phyloP scores from a whole-genome alignment of 2,329 filamentous ascomycete species.

The Aspergillus sp. region DNA sequence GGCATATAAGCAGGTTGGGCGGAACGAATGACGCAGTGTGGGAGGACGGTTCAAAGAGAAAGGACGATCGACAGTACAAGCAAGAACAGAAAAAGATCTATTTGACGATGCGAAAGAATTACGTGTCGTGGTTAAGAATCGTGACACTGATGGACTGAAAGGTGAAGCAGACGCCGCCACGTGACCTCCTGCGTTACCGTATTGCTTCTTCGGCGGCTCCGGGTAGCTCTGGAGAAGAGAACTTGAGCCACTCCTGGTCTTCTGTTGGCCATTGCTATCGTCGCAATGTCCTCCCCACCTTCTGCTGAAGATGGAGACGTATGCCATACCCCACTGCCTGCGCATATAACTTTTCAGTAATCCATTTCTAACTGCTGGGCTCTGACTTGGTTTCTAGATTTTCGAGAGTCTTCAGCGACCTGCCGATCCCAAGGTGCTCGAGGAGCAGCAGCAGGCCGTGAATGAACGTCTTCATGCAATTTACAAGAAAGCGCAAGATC shows the following conservation, averaged over 20 bases:
- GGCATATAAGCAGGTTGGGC: not conserved
- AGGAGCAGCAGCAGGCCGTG: slow-evolving; percentile 61
- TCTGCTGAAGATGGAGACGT: slow-evolving; percentile 45
- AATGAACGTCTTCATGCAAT: slow-evolving; percentile 59
- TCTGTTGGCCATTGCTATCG: slow-evolving; percentile 33
- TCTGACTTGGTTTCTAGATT: slow-evolving; percentile 28
- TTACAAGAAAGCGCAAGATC: slow-evolving; percentile 62
- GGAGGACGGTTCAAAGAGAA: not conserved
- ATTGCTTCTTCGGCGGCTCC: slow-evolving; percentile 21
- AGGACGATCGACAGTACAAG: not conserved
- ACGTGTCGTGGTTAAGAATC: not conserved
- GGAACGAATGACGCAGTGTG: not conserved
- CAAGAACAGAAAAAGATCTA: not conserved
- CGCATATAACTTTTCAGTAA: not conserved
- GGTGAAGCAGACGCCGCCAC: slow-evolving; percentile 18
- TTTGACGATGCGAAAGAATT: not conserved
- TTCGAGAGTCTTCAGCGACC: slow-evolving; percentile 46
- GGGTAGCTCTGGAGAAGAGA: slow-evolving; percentile 12
- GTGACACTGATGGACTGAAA: slow-evolving; percentile 3
- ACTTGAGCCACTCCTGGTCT: slow-evolving; percentile 15
- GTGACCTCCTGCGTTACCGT: slow-evolving; percentile 13
- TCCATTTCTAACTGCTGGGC: slow-evolving; percentile 11
- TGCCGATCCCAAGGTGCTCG: slow-evolving; percentile 58
- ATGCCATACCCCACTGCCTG: slow-evolving; percentile 7
- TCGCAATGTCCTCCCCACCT: slow-evolving; percentile 45